Evolutionary conservation across 768 basidiomycete genomes (phyloP), one percentile per base, ranked within the genome.

Genomic region (Lactifluus echinatus): DNA sequence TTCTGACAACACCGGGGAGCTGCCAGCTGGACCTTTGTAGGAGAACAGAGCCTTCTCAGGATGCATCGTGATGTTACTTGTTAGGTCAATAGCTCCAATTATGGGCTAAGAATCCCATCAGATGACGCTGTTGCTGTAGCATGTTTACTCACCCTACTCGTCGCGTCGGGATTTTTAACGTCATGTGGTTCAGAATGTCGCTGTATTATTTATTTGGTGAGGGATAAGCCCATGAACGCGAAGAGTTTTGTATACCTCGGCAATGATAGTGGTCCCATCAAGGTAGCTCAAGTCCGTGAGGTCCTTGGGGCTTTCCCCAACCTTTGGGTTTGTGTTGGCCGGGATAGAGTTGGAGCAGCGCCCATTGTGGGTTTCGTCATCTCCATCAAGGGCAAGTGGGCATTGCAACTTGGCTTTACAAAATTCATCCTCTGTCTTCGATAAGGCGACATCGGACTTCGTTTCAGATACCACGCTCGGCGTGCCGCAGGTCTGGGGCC

Each of bases 11-110:
- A 14, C 39, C 36, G 51, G 39, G 26, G 52, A 49, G 24, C 33
- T 23, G 24, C 33, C n/a, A 19, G 39, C 19, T 19, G 46, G 11
- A 24, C 47, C 31, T 2, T 43, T 24, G 17, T n/a, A 49, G 15
- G 33, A 42, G 46, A 34, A 42, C 28, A 46, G 5, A 5, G 28
- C 26, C 11, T 28, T 48, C 24, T 23, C 42, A n/a, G 58, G 48
- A 40, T 53, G 45, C 4, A 33, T 53, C 4, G 40, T 53, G 2
- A 48, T 59, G n/a, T 50, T 34, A 21, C 47, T 42, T 12, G 53
- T 55, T 26, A 59, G 34, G 43, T 59, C 58, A 36, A 58, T 58
- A 19, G 34, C 29, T 34, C 49, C 50, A n/a, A 34, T n/a, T 28
- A 29, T 21, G 26, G 34, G 37, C 57, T 58, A 42, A 11, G 24